Conservation (phyloP, 2,329 filamentous ascomycete genomes). For the Lasiodiplodia citricola region DNA sequence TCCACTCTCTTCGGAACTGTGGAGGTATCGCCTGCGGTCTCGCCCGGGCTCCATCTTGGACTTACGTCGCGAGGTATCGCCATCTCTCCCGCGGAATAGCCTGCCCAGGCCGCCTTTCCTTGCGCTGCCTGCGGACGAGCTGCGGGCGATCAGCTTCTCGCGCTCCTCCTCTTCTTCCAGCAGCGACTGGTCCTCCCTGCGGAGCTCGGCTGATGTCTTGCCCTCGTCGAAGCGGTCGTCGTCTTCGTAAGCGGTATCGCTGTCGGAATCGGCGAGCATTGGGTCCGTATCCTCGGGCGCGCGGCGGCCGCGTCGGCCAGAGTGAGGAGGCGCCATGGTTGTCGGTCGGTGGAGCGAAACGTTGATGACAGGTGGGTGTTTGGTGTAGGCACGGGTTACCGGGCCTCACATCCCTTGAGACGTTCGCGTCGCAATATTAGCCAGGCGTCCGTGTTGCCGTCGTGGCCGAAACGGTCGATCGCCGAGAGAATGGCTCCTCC, state of each 20-base stretch:
- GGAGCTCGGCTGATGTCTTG: conserved; percentile 43
- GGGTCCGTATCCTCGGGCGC: conserved; percentile 34
- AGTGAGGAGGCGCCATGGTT: conserved; percentile 64
- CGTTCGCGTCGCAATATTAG: conserved; percentile 21
- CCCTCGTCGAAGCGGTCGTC: conserved; percentile 36
- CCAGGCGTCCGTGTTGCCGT: conserved; percentile 8
- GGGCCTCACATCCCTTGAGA: conserved; percentile 13
- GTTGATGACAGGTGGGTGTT: not conserved
- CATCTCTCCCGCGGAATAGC: conserved; percentile 39
- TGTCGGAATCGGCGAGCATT: conserved; percentile 39
- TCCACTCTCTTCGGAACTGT: conserved; percentile 70
- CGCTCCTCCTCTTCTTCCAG: conserved; percentile 54
- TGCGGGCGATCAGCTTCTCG: conserved; percentile 47
- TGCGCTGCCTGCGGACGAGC: conserved; percentile 29
- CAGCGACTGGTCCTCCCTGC: conserved; percentile 45
- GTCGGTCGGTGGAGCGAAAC: not conserved
- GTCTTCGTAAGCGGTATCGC: conserved; percentile 34
- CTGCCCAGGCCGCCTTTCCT: conserved; percentile 28
- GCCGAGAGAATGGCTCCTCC: not conserved
- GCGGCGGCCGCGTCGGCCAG: conserved; percentile 90
- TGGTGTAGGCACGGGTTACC: not conserved
- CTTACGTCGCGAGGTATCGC: conserved; percentile 37
- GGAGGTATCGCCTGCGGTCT: conserved; percentile 51
- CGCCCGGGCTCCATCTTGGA: conserved; percentile 34
- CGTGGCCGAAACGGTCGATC: conserved; percentile 12